These are phyloP conservation scores for Saccharomyces hybrid DNA, from an alignment of 1,139 yeast species.

Conservation along the genomic window DNA sequence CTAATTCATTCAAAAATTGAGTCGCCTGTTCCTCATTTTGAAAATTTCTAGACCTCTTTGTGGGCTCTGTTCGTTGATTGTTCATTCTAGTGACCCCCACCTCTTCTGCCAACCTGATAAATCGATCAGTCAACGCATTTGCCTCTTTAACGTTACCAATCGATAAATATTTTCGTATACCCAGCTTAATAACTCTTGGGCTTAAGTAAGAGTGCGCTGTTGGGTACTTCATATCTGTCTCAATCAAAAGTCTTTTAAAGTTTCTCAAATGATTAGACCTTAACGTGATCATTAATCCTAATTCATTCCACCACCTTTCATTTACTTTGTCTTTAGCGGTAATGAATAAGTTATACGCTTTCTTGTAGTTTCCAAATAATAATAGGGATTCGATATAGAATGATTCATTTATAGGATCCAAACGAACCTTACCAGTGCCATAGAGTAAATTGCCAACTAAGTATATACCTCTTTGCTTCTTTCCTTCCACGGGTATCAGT, in stretches of 20 bases:
- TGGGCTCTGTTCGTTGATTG: neutral
- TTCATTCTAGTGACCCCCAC: conserved; percentile 12
- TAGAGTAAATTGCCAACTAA: conserved; percentile 26
- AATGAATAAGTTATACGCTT: too few relatives aligned
- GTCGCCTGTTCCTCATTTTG: conserved; percentile 23
- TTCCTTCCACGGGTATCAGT: conserved; percentile 14
- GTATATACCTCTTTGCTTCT: conserved; percentile 21
- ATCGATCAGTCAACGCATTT: conserved; percentile 14
- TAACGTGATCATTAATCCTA: conserved; percentile 31
- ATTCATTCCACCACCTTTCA: conserved; percentile 37
- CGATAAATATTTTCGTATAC: conserved; percentile 21
- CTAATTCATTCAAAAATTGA: conserved; percentile 20
- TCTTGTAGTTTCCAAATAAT: too few relatives aligned
- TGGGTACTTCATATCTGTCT: conserved; percentile 17
- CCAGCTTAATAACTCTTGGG: conserved; percentile 21
- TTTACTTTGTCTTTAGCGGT: too few relatives aligned
- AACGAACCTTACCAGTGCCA: conserved; percentile 20
- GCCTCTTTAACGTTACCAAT: conserved; percentile 15
- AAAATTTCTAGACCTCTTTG: conserved; percentile 10
- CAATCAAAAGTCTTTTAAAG: conserved; percentile 22
- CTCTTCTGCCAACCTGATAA: conserved; percentile 13
- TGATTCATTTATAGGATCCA: conserved; percentile 33
- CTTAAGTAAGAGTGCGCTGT: conserved; percentile 12
- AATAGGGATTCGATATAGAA: conserved; percentile 31
- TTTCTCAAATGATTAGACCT: conserved; percentile 26